phyloP scores from a whole-genome alignment of 352 stramenopile species.

The Pythium phragmitis region DNA sequence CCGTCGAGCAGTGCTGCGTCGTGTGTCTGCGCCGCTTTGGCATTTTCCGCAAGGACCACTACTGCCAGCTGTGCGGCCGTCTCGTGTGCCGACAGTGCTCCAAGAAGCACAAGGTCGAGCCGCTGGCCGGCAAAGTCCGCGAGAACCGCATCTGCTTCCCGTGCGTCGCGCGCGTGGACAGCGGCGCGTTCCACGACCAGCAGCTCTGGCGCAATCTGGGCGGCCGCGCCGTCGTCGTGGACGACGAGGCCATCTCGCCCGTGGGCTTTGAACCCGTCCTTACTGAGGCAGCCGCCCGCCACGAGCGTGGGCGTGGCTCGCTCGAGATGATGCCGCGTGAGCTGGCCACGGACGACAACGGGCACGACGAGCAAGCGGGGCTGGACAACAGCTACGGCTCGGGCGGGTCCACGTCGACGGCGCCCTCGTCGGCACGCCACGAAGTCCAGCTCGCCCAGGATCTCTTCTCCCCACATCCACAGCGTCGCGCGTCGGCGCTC shows the following conservation, averaged over 20 bases:
- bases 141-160: slow-evolving; percentile 62
- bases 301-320: background rate
- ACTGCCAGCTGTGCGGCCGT: slow-evolving; percentile 67
- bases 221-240: slow-evolving; percentile 23
- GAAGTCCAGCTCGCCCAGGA: slow-evolving; percentile 58
- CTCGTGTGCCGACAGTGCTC: slow-evolving; percentile 63
- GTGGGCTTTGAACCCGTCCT: slow-evolving; percentile 17
- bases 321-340: slow-evolving; percentile 12
- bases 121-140: slow-evolving; percentile 39
- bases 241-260: slow-evolving; percentile 25
- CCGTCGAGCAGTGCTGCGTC: slow-evolving; percentile 35
- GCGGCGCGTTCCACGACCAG: slow-evolving; percentile 39
- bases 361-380: slow-evolving; percentile 1
- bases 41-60: slow-evolving; percentile 49
- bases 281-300: slow-evolving; percentile 2
- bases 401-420: slow-evolving; percentile 22
- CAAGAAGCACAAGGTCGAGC: slow-evolving; percentile 69
- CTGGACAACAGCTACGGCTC: slow-evolving; percentile 32
- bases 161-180: slow-evolving; percentile 58
- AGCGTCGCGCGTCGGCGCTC: slow-evolving; percentile 48
- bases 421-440: slow-evolving; percentile 33
- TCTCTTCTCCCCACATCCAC: slow-evolving; percentile 55
- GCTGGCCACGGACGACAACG: slow-evolving; percentile 4
- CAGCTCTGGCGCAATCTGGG: slow-evolving; percentile 24
- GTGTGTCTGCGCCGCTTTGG: slow-evolving; percentile 57